Conservation (phyloP, 805 yeast species). For the Candida nanaspora region DNA sequence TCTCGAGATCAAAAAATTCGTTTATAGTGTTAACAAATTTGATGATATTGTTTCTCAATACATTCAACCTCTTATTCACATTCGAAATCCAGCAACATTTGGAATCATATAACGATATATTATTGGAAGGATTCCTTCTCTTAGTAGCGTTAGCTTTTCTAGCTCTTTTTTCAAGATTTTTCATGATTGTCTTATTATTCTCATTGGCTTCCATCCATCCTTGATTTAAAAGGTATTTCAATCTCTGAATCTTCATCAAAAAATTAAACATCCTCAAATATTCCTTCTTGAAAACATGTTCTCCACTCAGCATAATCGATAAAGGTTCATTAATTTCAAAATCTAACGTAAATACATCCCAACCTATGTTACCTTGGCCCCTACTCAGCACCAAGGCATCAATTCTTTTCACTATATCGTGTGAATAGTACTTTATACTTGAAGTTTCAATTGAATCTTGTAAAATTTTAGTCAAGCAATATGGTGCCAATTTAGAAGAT, state of each 20-base stretch:
- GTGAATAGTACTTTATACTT: conserved; percentile 34
- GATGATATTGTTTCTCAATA: conserved; percentile 31
- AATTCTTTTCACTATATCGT: conserved; percentile 41
- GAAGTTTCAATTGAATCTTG: conserved; percentile 57
- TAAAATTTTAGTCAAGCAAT: conserved; percentile 56
- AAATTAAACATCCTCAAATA: conserved; percentile 81
- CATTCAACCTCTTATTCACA: conserved; percentile 24
- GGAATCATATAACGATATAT: conserved; percentile 9
- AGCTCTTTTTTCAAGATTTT: conserved; percentile 8
- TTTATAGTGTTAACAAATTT: conserved; percentile 35
- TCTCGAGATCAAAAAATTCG: conserved; percentile 36
- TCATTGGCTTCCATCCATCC: conserved; percentile 37
- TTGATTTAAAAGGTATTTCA: conserved; percentile 41
- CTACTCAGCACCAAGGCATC: conserved; percentile 81
- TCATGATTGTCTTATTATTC: conserved; percentile 18
- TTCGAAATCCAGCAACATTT: conserved; percentile 16
- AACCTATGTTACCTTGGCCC: conserved; percentile 67
- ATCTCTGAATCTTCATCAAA: conserved; percentile 70
- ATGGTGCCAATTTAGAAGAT: conserved; percentile 55
- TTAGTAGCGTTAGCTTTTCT: conserved; percentile 7
- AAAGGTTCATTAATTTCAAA: conserved; percentile 50
- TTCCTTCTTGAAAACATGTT: conserved; percentile 39
- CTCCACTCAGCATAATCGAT: conserved; percentile 26
- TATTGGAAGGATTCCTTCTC: conserved; percentile 3
- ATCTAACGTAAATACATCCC: conserved; percentile 91